A percentile compares a stretch with the other conserved stretches of the same genome.
These are phyloP conservation scores for Quercus gilva DNA, from an alignment of 306 rosid species.

Conservation along the genomic window DNA sequence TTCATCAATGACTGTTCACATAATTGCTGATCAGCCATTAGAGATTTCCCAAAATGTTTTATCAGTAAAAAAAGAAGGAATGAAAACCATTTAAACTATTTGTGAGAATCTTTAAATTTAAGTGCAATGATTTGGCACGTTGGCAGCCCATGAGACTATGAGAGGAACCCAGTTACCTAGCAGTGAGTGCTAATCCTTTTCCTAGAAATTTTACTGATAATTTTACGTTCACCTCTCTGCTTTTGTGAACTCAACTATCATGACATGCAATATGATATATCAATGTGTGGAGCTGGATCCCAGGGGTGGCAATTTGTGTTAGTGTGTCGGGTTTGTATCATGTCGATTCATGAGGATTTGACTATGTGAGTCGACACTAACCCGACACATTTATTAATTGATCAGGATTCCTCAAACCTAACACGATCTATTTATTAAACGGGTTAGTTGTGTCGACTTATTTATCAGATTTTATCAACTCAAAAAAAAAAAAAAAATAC, in stretches of 20 bases:
- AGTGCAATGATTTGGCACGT: background rate
- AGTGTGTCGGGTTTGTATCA: no score
- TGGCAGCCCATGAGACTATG: background rate
- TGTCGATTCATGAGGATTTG: no score
- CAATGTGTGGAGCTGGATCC: background rate
- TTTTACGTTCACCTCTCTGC: background rate
- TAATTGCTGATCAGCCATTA: background rate
- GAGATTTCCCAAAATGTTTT: background rate
- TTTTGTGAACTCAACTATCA: background rate
- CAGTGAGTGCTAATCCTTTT: background rate
- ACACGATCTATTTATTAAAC: no score
- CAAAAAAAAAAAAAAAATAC: no score
- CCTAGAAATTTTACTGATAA: background rate
- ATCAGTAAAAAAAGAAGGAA: background rate
- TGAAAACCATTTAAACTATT: background rate
- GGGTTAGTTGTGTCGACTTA: accelerated
- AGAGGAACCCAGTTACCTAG: background rate
- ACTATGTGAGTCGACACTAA: no score
- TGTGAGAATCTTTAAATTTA: background rate
- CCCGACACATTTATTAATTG: no score
- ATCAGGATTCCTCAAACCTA: no score
- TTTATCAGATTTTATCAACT: no score
- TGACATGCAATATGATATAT: background rate
- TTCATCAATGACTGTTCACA: background rate
- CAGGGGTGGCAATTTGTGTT: background rate